These are phyloP conservation scores for Neonectria neomacrospora DNA, from an alignment of 2,329 filamentous ascomycete species.

Conservation along the genomic window DNA sequence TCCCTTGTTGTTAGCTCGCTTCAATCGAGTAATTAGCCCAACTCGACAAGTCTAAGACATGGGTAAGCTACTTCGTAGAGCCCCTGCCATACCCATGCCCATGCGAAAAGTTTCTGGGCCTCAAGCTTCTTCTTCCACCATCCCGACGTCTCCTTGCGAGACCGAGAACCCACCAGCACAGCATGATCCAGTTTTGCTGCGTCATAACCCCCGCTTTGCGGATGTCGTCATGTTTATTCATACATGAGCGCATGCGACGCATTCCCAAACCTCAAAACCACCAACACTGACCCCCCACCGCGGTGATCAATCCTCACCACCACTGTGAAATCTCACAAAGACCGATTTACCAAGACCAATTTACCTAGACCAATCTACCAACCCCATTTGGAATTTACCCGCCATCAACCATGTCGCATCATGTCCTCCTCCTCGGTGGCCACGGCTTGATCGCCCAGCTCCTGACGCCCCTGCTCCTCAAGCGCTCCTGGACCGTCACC, in stretches of 20 bases:
- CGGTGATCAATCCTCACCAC: neutral
- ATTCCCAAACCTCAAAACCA: conserved; percentile 13
- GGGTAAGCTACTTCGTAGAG: neutral
- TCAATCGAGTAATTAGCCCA: neutral
- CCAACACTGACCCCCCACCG: neutral
- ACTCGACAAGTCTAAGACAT: neutral
- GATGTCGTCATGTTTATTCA: conserved; percentile 30
- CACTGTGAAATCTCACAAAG: conserved; percentile 1
- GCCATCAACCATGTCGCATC: conserved; percentile 49
- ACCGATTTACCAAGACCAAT: no score
- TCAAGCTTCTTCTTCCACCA: neutral
- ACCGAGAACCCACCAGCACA: conserved; percentile 1
- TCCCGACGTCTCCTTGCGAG: neutral
- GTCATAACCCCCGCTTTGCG: conserved; percentile 28
- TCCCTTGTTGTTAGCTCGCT: neutral
- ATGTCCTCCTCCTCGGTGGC: conserved; percentile 81
- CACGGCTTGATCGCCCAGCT: conserved; percentile 82
- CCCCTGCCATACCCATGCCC: neutral
- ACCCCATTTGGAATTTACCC: neutral
- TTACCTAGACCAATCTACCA: neutral
- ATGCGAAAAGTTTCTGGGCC: neutral
- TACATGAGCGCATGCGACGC: conserved; percentile 24
- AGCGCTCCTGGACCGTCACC: conserved; percentile 80
- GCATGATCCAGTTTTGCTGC: conserved; percentile 14
- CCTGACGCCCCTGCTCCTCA: conserved; percentile 80